Base-by-base conservation (phyloP, 2,329 filamentous ascomycete genomes). In the Gaeumannomyces tritici region DNA sequence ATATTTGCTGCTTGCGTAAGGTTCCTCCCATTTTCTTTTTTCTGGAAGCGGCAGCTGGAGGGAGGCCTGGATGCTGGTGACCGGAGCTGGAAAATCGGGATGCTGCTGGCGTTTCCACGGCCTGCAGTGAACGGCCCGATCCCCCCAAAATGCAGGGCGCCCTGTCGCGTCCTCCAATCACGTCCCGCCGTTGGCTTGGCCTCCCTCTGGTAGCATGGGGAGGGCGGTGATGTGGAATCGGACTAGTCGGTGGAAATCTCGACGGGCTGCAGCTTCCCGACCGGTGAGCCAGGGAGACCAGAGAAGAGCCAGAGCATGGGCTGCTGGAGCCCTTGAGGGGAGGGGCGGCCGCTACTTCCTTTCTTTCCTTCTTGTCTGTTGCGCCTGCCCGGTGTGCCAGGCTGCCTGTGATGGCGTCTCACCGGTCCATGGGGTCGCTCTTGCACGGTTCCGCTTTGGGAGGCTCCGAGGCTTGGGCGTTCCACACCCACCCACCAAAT, bases 361-460 rank as follows among this genome's bases (percentile, higher is more conserved):
- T 29, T 29, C 18, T 29, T 56, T 3, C 11, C 12, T 56, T 29
- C 28, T 56, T 56, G 8, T 56, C 18, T 9, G 42, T 24, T 24
- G 42, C 42, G n/a, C n/a, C 54, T 55, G n/a, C 55, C 56, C 56
- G 56, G 56, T 58, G 56, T 58, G 56, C 56, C 27, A 33, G 56
- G 56, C 6, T 7, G 42, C 6, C 21, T 24, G 42, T 51, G 21
- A n/a, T 21, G 42, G 21, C 21, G 42, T 11, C 56, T 58, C 56
- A 58, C 56, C 56, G 56, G 56, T 58, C 56, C 56, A 58, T 58
- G 56, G 56, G 56, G 42, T 51, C 21, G 8, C 21, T 51, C 6
- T 21, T 51, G 42, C 42, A 51, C 18, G n/a, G 42, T 7, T 21
- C 42, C 42, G 42, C 42, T 51, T 51, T 51, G 42, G 42, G 42